Evolutionary conservation across 2,329 filamentous ascomycete species (phyloP).

Genomic region (Didymella arachidicola): DNA sequence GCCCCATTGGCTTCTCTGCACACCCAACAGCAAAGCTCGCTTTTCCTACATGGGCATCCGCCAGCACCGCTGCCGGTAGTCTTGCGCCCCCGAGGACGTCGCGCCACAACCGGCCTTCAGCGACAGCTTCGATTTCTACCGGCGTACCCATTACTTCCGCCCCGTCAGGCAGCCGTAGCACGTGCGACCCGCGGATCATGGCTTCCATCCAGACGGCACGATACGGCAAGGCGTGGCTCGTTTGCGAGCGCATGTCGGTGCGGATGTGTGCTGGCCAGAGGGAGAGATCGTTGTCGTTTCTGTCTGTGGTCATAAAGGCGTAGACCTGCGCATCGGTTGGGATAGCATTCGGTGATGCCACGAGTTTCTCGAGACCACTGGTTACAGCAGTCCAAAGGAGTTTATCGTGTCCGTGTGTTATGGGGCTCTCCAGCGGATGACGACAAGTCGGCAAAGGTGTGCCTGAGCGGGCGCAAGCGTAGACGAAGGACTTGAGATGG

Average conservation of each 20-base stretch:
- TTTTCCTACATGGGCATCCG: neutral
- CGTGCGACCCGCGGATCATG: conserved; percentile 1
- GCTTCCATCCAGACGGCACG: conserved; percentile 4
- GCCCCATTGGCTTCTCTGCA: conserved; percentile 1
- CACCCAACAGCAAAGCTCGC: neutral
- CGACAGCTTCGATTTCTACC: neutral
- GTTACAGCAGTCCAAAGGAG: neutral
- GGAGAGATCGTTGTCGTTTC: neutral
- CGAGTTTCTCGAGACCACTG: neutral
- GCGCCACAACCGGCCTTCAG: neutral
- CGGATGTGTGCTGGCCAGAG: conserved; percentile 4
- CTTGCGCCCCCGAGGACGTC: neutral
- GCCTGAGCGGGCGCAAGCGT: neutral
- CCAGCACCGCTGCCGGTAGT: neutral
- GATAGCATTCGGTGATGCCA: neutral
- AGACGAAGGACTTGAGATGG: conserved; percentile 2
- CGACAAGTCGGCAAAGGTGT: conserved; percentile 1
- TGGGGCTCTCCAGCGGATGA: neutral
- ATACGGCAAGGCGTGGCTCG: neutral
- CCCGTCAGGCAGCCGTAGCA: neutral
- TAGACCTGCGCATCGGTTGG: neutral
- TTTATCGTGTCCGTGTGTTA: neutral
- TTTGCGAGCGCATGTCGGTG: neutral
- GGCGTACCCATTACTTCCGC: conserved; percentile 1
- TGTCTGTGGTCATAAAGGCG: conserved; percentile 3